A percentile compares a stretch with the other conserved stretches of the same genome.
These are phyloP conservation scores for Domatiomyces catenatus DNA, from an alignment of 2,329 filamentous ascomycete species.

Conservation along the genomic window DNA sequence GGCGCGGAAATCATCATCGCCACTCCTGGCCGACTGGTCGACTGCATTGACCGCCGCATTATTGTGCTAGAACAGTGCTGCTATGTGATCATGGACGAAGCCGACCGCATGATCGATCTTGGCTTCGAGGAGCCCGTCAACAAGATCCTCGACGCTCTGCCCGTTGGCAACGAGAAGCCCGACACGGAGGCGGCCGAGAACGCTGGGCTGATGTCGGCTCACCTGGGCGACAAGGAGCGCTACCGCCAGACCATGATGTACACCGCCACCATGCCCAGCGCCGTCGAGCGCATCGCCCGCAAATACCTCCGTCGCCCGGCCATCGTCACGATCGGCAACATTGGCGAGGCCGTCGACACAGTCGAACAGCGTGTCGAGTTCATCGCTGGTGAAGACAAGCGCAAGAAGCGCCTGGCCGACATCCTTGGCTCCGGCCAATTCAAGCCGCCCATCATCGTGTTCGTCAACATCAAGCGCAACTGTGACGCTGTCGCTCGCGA, in stretches of 20 bases:
- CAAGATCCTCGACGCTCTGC: conserved; percentile 88
- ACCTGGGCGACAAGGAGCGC: conserved; percentile 57
- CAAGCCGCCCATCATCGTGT: conserved; percentile 85
- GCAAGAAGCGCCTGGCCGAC: conserved; percentile 88
- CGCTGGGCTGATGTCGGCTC: conserved; percentile 64
- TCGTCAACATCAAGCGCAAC: conserved; percentile 99
- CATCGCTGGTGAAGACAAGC: conserved; percentile 76
- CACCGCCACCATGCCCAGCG: conserved; percentile 90
- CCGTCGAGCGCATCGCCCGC: conserved; percentile 88
- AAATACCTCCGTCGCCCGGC: conserved; percentile 89
- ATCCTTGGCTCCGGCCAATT: conserved; percentile 72
- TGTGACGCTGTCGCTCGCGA: conserved; percentile 89
- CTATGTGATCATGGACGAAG: conserved; percentile 99
- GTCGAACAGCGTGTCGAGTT: conserved; percentile 96
- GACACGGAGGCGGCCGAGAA: conserved; percentile 87
- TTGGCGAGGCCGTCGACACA: conserved; percentile 90
- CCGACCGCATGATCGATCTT: conserved; percentile 96
- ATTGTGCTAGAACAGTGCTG: conserved; percentile 91
- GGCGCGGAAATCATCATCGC: conserved; percentile 96
- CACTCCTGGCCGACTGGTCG: conserved; percentile 91
- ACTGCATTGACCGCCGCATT: conserved; percentile 87
- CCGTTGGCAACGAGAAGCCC: conserved; percentile 85
- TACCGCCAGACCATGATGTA: conserved; percentile 99
- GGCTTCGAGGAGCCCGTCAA: conserved; percentile 97
- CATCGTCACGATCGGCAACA: conserved; percentile 85